Percentiles rank a stretch among this genome's conserved stretches.
These are phyloP conservation scores for Syzygium jambos DNA, from an alignment of 345 rosid species.

Conservation along the genomic window DNA sequence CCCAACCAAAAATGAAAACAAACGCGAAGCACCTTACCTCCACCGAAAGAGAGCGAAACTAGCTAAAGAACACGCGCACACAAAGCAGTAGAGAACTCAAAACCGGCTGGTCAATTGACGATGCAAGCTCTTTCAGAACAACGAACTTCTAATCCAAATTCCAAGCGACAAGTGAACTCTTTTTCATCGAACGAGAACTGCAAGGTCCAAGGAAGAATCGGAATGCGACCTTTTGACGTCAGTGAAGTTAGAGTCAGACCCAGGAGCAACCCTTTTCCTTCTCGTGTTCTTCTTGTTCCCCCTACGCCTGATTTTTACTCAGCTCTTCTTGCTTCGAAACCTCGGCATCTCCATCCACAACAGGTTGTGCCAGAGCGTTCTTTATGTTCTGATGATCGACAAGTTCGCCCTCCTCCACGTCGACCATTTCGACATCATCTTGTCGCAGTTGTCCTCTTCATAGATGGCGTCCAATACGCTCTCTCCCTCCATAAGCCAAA, in stretches of 20 bases:
- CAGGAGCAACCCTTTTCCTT: slow-evolving; percentile 15
- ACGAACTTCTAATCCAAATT: too few species aligned
- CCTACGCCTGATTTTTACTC: slow-evolving; percentile 26
- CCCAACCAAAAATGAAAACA: too few species aligned
- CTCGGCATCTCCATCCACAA: slow-evolving; percentile 10
- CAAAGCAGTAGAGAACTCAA: too few species aligned
- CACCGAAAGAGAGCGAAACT: too few species aligned
- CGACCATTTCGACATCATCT: slow-evolving; percentile 48
- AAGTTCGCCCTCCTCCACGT: slow-evolving; percentile 82
- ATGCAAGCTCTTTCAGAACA: too few species aligned
- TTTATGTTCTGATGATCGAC: slow-evolving; percentile 6
- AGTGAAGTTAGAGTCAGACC: slow-evolving; percentile 25
- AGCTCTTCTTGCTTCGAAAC: slow-evolving; percentile 17
- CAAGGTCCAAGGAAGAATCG: background rate
- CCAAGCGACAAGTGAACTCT: background rate
- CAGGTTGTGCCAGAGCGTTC: slow-evolving; percentile 3
- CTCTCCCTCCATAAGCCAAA: slow-evolving; percentile 41
- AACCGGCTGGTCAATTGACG: too few species aligned
- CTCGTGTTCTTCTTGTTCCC: slow-evolving; percentile 45
- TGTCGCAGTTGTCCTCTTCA: slow-evolving; percentile 33
- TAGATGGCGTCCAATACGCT: slow-evolving; percentile 37
- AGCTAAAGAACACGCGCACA: too few species aligned
- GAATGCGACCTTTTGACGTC: slow-evolving; percentile 47
- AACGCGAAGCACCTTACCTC: too few species aligned
- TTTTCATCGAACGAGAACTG: background rate